Conservation (phyloP, 2,329 filamentous ascomycete genomes). For the Phialophora verrucosa region DNA sequence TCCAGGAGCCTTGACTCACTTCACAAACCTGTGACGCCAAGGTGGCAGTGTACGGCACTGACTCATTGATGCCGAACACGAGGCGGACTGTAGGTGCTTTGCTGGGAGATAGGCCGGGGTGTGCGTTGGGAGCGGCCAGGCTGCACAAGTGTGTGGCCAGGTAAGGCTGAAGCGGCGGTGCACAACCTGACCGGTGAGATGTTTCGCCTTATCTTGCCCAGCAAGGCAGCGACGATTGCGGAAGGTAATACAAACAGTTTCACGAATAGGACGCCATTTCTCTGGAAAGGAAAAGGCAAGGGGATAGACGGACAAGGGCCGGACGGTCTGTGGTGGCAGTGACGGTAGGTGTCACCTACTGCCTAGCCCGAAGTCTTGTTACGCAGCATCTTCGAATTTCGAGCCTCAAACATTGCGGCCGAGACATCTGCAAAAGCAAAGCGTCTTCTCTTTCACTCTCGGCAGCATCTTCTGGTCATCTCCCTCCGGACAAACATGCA, state of each 20-base stretch:
- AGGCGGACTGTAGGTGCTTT: background rate
- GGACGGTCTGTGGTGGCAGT: background rate
- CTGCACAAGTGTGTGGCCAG: background rate
- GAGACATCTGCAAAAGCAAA: constrained; percentile 5
- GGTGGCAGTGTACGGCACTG: background rate
- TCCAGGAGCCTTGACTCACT: constrained; percentile 3
- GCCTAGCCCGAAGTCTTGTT: background rate
- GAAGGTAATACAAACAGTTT: background rate
- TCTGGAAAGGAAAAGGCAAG: background rate
- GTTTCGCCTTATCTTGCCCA: background rate
- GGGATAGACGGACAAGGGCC: background rate
- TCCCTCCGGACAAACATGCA: background rate
- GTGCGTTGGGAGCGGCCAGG: background rate
- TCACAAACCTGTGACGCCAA: no score
- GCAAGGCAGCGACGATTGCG: background rate
- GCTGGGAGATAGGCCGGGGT: background rate
- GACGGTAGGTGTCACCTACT: background rate
- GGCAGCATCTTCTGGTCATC: background rate
- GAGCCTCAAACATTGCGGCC: background rate
- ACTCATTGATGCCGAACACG: background rate
- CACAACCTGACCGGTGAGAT: constrained; percentile 8
- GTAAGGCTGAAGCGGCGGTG: constrained; percentile 6
- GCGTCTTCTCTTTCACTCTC: background rate
- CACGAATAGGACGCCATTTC: background rate
- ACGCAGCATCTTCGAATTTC: background rate